These are phyloP conservation scores for Rachicladosporium sp. DNA, from an alignment of 2,329 filamentous ascomycete species.

Conservation along the genomic window DNA sequence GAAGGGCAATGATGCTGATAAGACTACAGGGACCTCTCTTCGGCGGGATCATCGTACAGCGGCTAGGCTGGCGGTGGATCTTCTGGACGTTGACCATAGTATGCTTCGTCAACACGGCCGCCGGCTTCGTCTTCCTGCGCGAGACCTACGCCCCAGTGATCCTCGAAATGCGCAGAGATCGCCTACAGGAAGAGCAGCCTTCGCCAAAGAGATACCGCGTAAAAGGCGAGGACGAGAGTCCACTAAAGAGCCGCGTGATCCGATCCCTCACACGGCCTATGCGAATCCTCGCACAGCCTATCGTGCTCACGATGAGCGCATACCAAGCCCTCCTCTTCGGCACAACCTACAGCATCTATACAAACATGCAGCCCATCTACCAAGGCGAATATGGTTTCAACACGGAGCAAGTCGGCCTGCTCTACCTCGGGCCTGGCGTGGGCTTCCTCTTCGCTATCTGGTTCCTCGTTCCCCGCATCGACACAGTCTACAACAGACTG, in stretches of 20 bases:
- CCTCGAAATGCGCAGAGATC: conserved; percentile 23
- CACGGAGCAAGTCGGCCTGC: conserved; percentile 34
- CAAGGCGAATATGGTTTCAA: conserved; percentile 31
- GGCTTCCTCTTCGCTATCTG: conserved; percentile 34
- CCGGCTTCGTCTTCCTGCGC: conserved; percentile 31
- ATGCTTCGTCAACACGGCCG: conserved; percentile 29
- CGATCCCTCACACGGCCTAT: conserved; percentile 29
- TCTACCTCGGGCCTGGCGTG: conserved; percentile 33
- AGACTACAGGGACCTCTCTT: conserved; percentile 26
- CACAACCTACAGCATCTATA: conserved; percentile 37
- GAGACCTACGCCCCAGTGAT: conserved; percentile 35
- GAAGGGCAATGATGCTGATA: neutral
- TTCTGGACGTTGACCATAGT: conserved; percentile 37
- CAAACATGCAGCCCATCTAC: conserved; percentile 37
- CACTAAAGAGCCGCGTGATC: conserved; percentile 24
- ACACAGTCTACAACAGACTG: conserved; percentile 36
- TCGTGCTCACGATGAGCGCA: conserved; percentile 34
- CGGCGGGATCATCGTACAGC: conserved; percentile 33
- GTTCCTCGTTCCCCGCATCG: conserved; percentile 36
- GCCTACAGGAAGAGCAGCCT: conserved; percentile 17
- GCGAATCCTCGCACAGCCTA: conserved; percentile 33
- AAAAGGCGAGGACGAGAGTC: conserved; percentile 31
- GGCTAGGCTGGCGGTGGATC: conserved; percentile 36
- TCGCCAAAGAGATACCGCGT: conserved; percentile 28
- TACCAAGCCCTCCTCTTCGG: conserved; percentile 37